phyloP scores from a whole-genome alignment of 257 asterid species.

The Verbascum thapsus region DNA sequence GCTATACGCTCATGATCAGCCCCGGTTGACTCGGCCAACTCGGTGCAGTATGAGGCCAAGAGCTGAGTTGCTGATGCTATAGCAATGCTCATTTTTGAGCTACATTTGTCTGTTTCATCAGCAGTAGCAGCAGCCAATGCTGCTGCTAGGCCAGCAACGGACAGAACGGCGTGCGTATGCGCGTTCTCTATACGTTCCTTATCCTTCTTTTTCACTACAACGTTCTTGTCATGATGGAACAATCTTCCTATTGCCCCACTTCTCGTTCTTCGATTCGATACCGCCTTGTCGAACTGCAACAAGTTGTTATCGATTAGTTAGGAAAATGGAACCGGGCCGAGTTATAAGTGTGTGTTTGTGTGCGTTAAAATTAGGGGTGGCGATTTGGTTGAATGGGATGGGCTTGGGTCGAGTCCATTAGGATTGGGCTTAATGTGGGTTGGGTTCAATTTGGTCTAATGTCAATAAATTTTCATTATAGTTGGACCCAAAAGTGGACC shows the following conservation, averaged over 20 bases:
- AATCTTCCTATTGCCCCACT: conserved; percentile 58
- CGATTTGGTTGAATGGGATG: too few species aligned
- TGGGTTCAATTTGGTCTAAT: too few species aligned
- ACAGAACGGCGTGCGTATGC: conserved; percentile 57
- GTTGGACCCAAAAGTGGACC: too few species aligned
- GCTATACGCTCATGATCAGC: conserved; percentile 59
- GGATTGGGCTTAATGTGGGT: too few species aligned
- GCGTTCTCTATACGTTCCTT: conserved; percentile 74
- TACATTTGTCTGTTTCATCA: conserved; percentile 42
- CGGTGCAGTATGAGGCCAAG: conserved; percentile 78
- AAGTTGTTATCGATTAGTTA: conserved; percentile 1
- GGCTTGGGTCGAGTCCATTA: too few species aligned
- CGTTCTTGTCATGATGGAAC: conserved; percentile 58
- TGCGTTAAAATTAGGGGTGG: not conserved
- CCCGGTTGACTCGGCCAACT: conserved; percentile 77
- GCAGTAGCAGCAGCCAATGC: conserved; percentile 65
- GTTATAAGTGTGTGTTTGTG: not conserved
- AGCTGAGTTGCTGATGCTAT: conserved; percentile 82
- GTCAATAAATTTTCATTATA: too few species aligned
- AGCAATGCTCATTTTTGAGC: conserved; percentile 64
- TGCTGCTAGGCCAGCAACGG: conserved; percentile 86
- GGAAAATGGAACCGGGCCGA: too few species aligned
- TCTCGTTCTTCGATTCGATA: conserved; percentile 33
- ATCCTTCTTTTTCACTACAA: conserved; percentile 63
- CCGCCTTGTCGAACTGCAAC: conserved; percentile 42